These are phyloP conservation scores for Poa pratensis DNA, from an alignment of 176 grass and related monocot genomes.

Conservation along the genomic window DNA sequence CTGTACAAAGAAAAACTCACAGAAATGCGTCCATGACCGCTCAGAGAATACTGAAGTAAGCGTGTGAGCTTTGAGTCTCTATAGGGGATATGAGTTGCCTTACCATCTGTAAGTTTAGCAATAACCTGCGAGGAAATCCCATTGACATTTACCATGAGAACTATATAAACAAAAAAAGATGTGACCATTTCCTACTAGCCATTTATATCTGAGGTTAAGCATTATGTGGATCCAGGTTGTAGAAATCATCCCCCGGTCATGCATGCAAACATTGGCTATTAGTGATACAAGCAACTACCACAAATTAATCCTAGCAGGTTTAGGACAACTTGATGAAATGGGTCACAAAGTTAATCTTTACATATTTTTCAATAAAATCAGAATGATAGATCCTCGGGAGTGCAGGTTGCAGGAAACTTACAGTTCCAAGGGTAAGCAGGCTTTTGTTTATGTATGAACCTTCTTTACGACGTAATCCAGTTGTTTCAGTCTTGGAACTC, in stretches of 20 bases:
- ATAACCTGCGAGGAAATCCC: slow-evolving; percentile 68
- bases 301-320: slow-evolving; percentile 21
- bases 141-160: slow-evolving; percentile 21
- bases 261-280: slow-evolving; percentile 13
- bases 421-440: slow-evolving; percentile 96
- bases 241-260: neutral
- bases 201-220: slow-evolving; percentile 19
- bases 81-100: slow-evolving; percentile 94
- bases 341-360: slow-evolving; percentile 1
- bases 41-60: slow-evolving; percentile 93
- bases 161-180: slow-evolving; percentile 37
- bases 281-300: neutral
- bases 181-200: slow-evolving; percentile 1
- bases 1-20: slow-evolving; percentile 61
- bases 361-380: slow-evolving; percentile 24
- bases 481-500: slow-evolving; percentile 99
- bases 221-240: slow-evolving; percentile 31
- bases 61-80: slow-evolving; percentile 99
- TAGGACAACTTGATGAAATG: slow-evolving; percentile 25
- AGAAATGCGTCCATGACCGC: slow-evolving; percentile 93
- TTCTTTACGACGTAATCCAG: slow-evolving; percentile 92
- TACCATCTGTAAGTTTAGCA: slow-evolving; percentile 96
- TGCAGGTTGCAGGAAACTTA: slow-evolving; percentile 54
- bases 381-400: slow-evolving; percentile 26
- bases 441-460: slow-evolving; percentile 99